phyloP scores from a whole-genome alignment of 305 asterid genomes.

The Fraxinus nigra region DNA sequence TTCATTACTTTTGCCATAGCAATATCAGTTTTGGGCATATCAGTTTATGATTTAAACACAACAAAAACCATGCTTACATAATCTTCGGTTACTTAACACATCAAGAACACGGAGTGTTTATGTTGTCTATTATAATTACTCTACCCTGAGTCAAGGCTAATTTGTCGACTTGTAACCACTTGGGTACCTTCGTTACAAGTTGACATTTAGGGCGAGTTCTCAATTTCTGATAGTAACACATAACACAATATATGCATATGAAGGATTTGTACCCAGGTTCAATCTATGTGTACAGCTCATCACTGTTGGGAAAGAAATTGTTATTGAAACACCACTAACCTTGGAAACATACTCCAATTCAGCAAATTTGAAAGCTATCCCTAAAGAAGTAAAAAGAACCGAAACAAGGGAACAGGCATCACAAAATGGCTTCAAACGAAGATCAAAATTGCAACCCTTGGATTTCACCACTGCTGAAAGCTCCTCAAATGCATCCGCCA shows the following conservation, averaged over 20 bases:
- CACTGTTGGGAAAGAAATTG: neutral
- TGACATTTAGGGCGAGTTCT: neutral
- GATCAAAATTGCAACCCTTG: slow-evolving; percentile 44
- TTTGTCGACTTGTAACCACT: neutral
- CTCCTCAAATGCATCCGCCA: slow-evolving; percentile 86
- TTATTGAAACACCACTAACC: slow-evolving; percentile 38
- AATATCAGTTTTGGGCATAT: neutral
- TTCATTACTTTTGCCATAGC: neutral
- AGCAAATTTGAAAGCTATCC: slow-evolving; percentile 91
- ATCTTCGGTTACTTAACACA: neutral
- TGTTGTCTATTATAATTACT: neutral
- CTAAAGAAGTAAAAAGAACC: slow-evolving; percentile 81
- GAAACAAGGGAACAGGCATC: slow-evolving; percentile 86
- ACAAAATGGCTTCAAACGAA: slow-evolving; percentile 76
- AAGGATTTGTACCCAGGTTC: neutral
- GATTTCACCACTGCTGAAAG: slow-evolving; percentile 53
- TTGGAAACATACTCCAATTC: slow-evolving; percentile 80
- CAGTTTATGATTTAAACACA: neutral
- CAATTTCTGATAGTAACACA: neutral
- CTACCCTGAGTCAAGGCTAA: neutral
- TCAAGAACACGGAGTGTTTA: neutral
- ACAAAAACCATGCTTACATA: neutral
- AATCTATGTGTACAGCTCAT: neutral
- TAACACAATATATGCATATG: neutral
- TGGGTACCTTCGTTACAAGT: neutral